Base-by-base conservation (phyloP, 2,329 filamentous ascomycete genomes). In the Cladosporium sp. region DNA sequence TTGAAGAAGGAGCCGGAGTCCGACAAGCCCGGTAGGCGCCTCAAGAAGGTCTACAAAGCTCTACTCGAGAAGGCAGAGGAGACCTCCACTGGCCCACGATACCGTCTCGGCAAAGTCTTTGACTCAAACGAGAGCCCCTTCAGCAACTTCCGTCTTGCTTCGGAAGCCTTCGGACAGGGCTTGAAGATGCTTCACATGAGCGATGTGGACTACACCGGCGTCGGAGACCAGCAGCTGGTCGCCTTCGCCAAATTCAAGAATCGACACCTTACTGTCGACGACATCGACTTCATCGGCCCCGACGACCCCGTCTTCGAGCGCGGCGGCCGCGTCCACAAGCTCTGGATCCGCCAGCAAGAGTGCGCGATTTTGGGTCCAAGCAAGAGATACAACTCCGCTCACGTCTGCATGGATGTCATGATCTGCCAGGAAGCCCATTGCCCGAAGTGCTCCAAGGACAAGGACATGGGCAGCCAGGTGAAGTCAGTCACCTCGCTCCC, bases 371-470 rank as follows among this genome's bases (percentile, higher is more conserved):
- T 58, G 1, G 55, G 55, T 6, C 12, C 24, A 1, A 12, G 21
- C 24, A 36, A 26, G 34, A 26, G 12, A 18, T 58, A 24, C 30
- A 58, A 58, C 21, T 26, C 55, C 7, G 55, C 55, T 3, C 34
- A 41, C 14, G 21, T 58, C 55, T 41, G 32, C 34, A 58, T 58
- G 3, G 55, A 58, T n/a, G 34, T 58, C 12, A 58, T 58, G 55
- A 15, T 58, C 34, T 58, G 55, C 21, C 32, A 58, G 4, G n/a
- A 24, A 5, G 32, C n/a, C 21, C 30, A 36, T 1, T 58, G 55
- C 32, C 30, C 32, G 7, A 58, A 38, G 10, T 58, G 55, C 14
- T 58, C 55, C n/a, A 47, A 47, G n/a, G 41, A 47, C 10, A 21
- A 47, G 14, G n/a, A 47, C n/a, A 21, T 47, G 14, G 55, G 21